Conservation (phyloP, 306 rosid species). For the Fragaria vesca region DNA sequence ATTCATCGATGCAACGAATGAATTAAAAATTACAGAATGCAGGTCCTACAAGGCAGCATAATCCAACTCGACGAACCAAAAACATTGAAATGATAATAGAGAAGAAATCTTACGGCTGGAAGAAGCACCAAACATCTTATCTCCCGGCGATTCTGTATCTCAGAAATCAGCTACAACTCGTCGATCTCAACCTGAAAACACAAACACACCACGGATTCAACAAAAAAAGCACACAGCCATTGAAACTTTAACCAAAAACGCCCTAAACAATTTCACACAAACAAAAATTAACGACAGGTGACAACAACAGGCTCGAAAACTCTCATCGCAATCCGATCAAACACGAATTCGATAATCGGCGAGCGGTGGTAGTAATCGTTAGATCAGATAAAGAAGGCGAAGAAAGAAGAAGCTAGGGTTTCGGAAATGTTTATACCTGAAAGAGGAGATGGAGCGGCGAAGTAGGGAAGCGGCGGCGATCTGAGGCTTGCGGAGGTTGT, state of each 20-base stretch:
- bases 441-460: background rate
- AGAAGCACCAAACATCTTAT: conserved; percentile 70
- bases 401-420: background rate
- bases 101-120: conserved; percentile 61
- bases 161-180: background rate
- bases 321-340: background rate
- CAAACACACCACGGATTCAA: background rate
- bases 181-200: conserved; percentile 16
- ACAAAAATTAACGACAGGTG: background rate
- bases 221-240: background rate
- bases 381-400: background rate
- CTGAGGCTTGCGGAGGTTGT: background rate
- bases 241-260: background rate
- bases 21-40: background rate
- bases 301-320: background rate
- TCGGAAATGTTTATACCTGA: background rate
- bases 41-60: background rate
- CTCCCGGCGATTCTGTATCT: background rate
- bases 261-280: background rate
- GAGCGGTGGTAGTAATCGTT: background rate
- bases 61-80: background rate
- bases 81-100: background rate
- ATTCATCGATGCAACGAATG: background rate
- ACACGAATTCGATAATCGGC: background rate
- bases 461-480: background rate